phyloP scores from a whole-genome alignment of 2,329 filamentous ascomycete genomes.

The Nemania abortiva region DNA sequence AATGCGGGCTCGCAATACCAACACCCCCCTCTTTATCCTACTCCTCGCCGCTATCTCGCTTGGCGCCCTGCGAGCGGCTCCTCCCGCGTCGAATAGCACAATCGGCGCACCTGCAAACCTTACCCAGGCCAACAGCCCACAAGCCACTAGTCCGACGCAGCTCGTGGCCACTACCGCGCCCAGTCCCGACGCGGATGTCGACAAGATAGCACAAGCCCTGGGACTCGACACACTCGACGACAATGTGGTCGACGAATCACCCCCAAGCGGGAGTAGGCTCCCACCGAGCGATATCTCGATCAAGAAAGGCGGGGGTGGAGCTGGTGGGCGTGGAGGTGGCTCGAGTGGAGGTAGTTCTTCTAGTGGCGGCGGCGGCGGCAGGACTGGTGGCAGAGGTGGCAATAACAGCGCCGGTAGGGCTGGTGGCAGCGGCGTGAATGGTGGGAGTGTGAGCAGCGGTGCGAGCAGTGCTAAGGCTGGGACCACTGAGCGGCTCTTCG shows the following conservation, averaged over 20 bases:
- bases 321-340: too few species aligned
- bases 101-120: background rate
- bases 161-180: background rate
- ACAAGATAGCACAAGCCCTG: too few species aligned
- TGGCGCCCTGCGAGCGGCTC: background rate
- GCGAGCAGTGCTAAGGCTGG: too few species aligned
- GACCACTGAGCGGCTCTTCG: too few species aligned
- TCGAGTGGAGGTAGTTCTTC: background rate
- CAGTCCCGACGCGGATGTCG: background rate
- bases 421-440: too few species aligned
- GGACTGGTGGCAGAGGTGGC: background rate
- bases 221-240: too few species aligned
- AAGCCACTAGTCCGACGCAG: background rate
- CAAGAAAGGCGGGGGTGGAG: conserved; percentile 24
- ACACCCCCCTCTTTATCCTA: background rate
- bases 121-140: background rate
- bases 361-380: background rate
- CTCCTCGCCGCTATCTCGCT: background rate
- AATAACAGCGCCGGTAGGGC: background rate
- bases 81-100: background rate
- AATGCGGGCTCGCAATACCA: background rate
- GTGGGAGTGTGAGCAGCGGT: too few species aligned
- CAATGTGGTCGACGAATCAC: background rate
- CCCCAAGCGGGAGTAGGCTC: too few species aligned
- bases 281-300: background rate